Evolutionary conservation across 192 early-diverging fungal genomes (phyloP), one percentile per base, ranked within the genome.

Genomic region (Coemansia pectinata): DNA sequence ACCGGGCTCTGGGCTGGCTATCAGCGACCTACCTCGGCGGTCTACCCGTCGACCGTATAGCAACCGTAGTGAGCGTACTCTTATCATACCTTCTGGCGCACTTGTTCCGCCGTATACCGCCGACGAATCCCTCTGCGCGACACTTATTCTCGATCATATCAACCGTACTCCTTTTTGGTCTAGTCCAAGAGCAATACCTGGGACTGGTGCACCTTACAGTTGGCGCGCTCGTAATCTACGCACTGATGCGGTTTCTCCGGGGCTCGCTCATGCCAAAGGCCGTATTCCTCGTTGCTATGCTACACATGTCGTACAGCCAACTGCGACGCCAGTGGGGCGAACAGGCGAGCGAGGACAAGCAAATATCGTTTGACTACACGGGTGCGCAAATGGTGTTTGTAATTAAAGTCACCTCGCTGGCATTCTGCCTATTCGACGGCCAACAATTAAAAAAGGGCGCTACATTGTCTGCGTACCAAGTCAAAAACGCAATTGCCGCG

Each of bases 311-410:
- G 75, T 73, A 87, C 83, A 88, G 81, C 71, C 76, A 83, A 47
- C 65, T 78, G 15, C 66, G 66, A 44, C 72, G 76, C 25, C 81
- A 87, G 61, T 52, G 65, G 67, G 36, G 52, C 63, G 72, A 76
- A 38, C 31, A 52, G 19, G 69, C 75, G 11, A 73, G 76, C 12
- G 44, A 47, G 2, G 59, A 45, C 45, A 29, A 23, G 11, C 77
- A 85, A 62, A 87, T 86, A 15, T 74, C 77, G 21, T 86, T 94
- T 72, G 96, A 99, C 82, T 85, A 91, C 63, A 93, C 97, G 10
- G 92, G 93, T 12, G 93, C 95, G 2, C 91, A 95, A 78, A 99
- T 99, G 97, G 87, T 97, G 25, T 79, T 96, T 57, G 90, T 94
- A n/a, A 96, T 96, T 65, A 96, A 96, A 70, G 73, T 95, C 44